Evolutionary conservation across 148 eudicot genomes (phyloP), one percentile per base, ranked within the genome.

Genomic region (Gaultheria prostrata): DNA sequence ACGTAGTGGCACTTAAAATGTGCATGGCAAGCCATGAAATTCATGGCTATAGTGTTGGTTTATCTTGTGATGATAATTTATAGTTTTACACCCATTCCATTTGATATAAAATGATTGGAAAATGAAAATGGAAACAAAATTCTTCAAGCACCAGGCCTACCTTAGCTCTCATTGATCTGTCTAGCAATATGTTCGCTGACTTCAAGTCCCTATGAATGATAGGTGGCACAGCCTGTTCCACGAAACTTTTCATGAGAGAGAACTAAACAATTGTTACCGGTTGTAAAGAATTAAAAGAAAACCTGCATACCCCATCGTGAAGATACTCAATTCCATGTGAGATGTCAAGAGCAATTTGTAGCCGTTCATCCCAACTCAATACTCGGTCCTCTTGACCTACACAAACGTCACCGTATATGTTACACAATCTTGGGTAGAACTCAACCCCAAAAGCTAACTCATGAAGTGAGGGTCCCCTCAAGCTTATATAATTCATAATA

Each of bases 321-420:
- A 97, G 99, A 89, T 97, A 97, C 80, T 95, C 98, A 77, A 97
- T 93, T 79, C 99, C 99, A 85, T 97, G 98, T 65, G 99, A 97
- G 77, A 97, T 88, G 83, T 97, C 99, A 24, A 93, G 98, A 80
- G 96, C 97, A 72, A 93, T 93, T 92, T 95, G 95, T 77, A 97
- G 90, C 78, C 99, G 88, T 80, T 92, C 98, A 61, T 95, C 95
- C 99, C 99, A 97, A 84, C 87, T 93, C 89, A 97, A 86, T 30
- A 84, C 81, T 56, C 82, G 90, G 57, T 91, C 93, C 65, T 80
- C 89, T 83, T 89, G 91, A 87, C 87, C 98, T 97, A 82, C 7
- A 50, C 35, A 28, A 79, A 78, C 26, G 75, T 71, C 59, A 14
- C 12, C 11, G 35, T 73, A 28, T 56, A n/a, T n/a, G n/a, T n/a